phyloP scores from a whole-genome alignment of 1,284 basidiomycete species.

The Inonotus obliquus region DNA sequence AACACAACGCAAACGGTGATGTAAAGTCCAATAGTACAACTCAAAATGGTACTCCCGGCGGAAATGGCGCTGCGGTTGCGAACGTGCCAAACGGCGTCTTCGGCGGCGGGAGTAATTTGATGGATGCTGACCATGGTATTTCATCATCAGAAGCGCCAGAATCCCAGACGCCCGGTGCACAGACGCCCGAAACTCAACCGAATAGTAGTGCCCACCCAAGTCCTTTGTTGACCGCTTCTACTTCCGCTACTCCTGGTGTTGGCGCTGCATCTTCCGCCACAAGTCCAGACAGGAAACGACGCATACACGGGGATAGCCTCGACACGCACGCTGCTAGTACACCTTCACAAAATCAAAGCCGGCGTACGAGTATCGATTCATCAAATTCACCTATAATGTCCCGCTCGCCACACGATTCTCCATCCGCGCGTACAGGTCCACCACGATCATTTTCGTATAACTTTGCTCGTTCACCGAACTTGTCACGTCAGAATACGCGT shows the following conservation, averaged over 20 bases:
- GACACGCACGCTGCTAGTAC: background rate
- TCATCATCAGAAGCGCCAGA: background rate
- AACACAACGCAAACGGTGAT: background rate
- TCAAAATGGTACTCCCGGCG: too few relatives aligned
- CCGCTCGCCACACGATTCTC: conserved; percentile 39
- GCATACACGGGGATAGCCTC: background rate
- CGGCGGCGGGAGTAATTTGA: background rate
- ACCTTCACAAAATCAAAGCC: background rate
- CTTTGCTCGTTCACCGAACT: conserved; percentile 40
- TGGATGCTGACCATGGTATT: background rate
- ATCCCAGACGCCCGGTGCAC: background rate
- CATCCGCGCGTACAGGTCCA: conserved; percentile 64
- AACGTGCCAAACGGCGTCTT: background rate
- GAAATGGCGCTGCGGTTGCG: background rate
- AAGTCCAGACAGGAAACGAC: background rate
- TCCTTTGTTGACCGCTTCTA: background rate
- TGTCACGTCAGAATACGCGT: conserved; percentile 28
- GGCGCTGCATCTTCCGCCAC: background rate
- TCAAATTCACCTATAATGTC: background rate
- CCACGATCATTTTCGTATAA: conserved; percentile 67
- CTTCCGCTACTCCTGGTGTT: too few relatives aligned
- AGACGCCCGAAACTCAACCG: background rate
- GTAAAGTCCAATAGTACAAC: background rate
- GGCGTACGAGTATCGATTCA: background rate
- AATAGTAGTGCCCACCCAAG: background rate